A percentile compares a stretch with the other conserved stretches of the same genome.
These are phyloP conservation scores for Rhynchospora tenuis DNA, from an alignment of 176 grass and related monocot species.

Conservation along the genomic window DNA sequence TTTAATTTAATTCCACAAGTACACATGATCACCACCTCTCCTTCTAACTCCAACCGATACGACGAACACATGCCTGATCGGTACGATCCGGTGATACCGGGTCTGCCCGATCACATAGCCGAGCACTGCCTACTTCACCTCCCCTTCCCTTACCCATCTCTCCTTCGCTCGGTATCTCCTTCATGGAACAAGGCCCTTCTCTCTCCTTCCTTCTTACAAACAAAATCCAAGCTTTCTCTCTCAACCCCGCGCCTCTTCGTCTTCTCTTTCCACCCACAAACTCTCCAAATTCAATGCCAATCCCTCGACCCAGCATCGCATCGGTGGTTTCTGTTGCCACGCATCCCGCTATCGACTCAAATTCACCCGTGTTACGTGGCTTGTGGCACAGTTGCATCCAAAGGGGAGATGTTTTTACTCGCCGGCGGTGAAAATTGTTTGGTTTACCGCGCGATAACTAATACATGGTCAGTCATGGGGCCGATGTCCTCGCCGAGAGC, in stretches of 20 bases:
- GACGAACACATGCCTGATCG: not conserved
- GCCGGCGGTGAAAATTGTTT: constrained; percentile 49
- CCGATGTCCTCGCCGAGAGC: constrained; percentile 34
- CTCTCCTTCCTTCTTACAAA: constrained; percentile 4
- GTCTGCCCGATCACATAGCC: constrained; percentile 87
- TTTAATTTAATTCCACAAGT: not conserved
- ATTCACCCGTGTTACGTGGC: constrained; percentile 52
- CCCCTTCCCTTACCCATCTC: constrained; percentile 90
- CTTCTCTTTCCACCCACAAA: constrained; percentile 60
- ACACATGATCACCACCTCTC: not conserved
- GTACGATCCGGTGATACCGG: constrained; percentile 47
- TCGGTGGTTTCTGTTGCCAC: constrained; percentile 75
- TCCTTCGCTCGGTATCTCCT: constrained; percentile 81
- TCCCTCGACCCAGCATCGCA: constrained; percentile 56
- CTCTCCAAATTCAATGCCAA: constrained; percentile 92
- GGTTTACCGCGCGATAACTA: constrained; percentile 71
- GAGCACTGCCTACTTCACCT: constrained; percentile 98
- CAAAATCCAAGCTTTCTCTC: constrained; percentile 7
- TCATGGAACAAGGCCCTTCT: constrained; percentile 83
- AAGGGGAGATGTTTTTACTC: constrained; percentile 90
- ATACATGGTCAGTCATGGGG: constrained; percentile 39
- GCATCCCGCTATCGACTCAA: constrained; percentile 37
- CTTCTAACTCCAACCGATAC: constrained; percentile 29
- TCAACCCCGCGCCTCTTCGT: constrained; percentile 74
- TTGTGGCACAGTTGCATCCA: constrained; percentile 41